Conservation (phyloP, 768 basidiomycete species). For the Mycena latifolia region DNA sequence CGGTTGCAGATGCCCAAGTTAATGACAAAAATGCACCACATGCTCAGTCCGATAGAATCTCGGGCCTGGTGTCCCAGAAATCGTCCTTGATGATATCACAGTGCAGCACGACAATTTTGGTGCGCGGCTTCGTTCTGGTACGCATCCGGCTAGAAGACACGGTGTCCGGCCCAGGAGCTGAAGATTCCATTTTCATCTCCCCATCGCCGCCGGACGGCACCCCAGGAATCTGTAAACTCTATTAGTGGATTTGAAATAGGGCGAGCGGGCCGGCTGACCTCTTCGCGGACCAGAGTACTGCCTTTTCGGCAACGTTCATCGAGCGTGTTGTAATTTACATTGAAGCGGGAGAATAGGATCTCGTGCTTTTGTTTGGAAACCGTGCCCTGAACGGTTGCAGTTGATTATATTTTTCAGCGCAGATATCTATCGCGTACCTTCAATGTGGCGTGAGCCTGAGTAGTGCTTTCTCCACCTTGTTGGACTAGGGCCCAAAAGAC, state of each 20-base stretch:
- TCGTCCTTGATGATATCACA: constrained; percentile 87
- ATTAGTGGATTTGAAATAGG: neutral
- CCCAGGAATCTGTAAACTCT: constrained; percentile 6
- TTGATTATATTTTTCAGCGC: neutral
- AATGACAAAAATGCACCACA: neutral
- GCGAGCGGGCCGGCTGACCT: constrained; percentile 48
- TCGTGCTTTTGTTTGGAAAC: constrained; percentile 93
- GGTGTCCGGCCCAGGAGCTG: neutral
- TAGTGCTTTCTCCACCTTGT: constrained; percentile 80
- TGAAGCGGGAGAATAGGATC: constrained; percentile 84
- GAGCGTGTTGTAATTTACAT: constrained; percentile 89
- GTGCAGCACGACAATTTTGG: constrained; percentile 71
- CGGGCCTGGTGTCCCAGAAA: constrained; percentile 80
- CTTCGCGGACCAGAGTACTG: constrained; percentile 80
- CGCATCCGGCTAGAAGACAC: constrained; percentile 27
- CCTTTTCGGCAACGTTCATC: constrained; percentile 85
- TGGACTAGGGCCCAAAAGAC: constrained; percentile 94
- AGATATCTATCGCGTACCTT: constrained; percentile 58
- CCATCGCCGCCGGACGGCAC: neutral
- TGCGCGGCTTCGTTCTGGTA: constrained; percentile 51
- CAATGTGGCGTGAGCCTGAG: constrained; percentile 86
- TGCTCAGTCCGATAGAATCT: constrained; percentile 59
- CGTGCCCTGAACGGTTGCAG: constrained; percentile 72
- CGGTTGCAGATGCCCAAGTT: too few relatives aligned
- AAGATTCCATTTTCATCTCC: neutral